Conservation (phyloP, 2,329 filamentous ascomycete species). For the Aplosporella prunicola region DNA sequence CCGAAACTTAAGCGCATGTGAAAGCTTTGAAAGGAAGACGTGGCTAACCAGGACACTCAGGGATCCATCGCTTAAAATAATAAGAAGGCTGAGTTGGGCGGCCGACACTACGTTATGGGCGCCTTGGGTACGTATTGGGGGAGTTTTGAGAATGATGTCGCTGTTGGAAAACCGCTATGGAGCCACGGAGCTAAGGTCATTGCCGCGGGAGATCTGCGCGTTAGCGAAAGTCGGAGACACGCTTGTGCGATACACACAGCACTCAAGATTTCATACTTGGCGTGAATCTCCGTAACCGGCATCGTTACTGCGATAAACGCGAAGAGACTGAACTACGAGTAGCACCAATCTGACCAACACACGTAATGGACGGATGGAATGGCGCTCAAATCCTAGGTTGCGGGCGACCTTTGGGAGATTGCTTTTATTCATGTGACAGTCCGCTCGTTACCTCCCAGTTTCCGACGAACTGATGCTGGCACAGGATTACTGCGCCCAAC, state of each 20-base stretch:
- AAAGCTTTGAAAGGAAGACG: too few species aligned
- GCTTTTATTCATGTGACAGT: constrained; percentile 12
- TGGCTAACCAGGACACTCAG: too few species aligned
- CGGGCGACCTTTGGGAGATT: constrained; percentile 10
- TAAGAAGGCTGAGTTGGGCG: too few species aligned
- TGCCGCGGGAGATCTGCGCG: too few species aligned
- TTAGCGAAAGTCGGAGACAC: background rate
- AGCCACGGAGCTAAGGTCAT: too few species aligned
- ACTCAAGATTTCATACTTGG: background rate
- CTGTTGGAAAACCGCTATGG: too few species aligned
- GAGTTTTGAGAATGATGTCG: too few species aligned
- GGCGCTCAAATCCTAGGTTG: background rate
- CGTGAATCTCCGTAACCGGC: background rate
- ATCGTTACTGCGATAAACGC: background rate
- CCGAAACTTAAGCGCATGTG: too few species aligned
- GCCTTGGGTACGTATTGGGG: too few species aligned
- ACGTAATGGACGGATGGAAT: background rate
- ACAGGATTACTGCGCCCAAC: constrained; percentile 11
- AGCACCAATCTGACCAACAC: background rate
- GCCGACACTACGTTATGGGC: too few species aligned
- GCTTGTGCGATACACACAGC: background rate
- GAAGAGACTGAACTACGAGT: background rate
- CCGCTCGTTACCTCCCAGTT: constrained; percentile 9
- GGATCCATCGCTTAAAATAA: too few species aligned
- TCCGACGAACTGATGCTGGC: constrained; percentile 10